A percentile compares a stretch with the other conserved stretches of the same genome.
Conservation (phyloP, 345 rosid genomes). For the Euphorbia peplus region DNA sequence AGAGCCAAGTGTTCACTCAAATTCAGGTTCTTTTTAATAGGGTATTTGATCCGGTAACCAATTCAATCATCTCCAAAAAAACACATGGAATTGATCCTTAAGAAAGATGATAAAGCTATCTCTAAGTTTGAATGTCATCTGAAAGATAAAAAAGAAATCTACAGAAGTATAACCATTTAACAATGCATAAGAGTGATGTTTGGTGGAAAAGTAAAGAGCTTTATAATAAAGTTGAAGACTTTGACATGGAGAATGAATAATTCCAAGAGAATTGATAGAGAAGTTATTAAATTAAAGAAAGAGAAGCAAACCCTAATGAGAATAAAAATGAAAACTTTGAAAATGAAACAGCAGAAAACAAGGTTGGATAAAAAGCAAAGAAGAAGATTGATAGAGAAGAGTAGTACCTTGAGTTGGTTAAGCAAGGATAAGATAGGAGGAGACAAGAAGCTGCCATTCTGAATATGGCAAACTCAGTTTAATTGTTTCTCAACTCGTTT, state of each 20-base stretch:
- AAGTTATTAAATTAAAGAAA: not conserved
- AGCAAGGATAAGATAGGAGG: conserved; percentile 8
- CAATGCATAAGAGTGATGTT: not conserved
- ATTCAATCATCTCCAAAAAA: too few relatives aligned
- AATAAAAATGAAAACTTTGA: not conserved
- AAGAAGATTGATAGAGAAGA: not conserved
- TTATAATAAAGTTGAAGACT: not conserved
- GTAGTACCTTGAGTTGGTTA: conserved; percentile 4
- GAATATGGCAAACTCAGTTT: not conserved
- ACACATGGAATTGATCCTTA: not conserved
- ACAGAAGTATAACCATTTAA: not conserved
- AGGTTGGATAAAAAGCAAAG: not conserved
- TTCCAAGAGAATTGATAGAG: not conserved
- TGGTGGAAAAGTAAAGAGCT: not conserved
- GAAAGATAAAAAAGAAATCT: too few relatives aligned
- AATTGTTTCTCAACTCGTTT: not conserved
- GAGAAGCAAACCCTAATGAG: not conserved
- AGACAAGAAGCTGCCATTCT: conserved; percentile 17
- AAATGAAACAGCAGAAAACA: not conserved
- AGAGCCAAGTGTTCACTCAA: too few relatives aligned
- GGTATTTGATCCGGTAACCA: too few relatives aligned
- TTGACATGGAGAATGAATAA: not conserved
- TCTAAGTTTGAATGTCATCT: too few relatives aligned
- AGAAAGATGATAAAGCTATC: not conserved
- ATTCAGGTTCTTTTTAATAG: too few relatives aligned